These are phyloP conservation scores for Buxus sempervirens DNA, from an alignment of 164 flowering plant genomes.

Conservation along the genomic window DNA sequence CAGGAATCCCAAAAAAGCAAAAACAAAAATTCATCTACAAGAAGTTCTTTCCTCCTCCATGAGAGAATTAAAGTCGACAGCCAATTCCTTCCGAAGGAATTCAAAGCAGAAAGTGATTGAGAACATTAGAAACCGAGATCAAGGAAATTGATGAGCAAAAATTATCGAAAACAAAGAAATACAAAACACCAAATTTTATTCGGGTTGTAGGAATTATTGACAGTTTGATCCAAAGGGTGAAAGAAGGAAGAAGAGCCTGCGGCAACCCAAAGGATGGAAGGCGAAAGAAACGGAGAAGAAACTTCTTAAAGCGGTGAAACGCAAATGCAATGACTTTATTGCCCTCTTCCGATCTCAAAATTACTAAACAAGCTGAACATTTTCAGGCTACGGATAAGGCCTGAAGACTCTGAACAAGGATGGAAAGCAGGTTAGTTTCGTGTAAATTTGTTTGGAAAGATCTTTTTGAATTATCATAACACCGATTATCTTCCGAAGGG, in stretches of 20 bases:
- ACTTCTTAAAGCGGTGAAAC: no score
- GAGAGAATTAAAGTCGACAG: background rate
- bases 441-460: no score
- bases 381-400: background rate
- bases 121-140: background rate
- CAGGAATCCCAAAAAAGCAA: background rate
- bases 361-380: background rate
- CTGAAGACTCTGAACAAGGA: background rate
- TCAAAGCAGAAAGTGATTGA: background rate
- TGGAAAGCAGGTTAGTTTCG: no score
- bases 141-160: background rate
- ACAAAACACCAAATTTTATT: background rate
- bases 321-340: slow-evolving; percentile 2
- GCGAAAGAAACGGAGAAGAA: slow-evolving; percentile 1
- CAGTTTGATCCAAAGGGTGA: slow-evolving; percentile 13
- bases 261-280: slow-evolving; percentile 22
- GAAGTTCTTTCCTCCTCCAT: background rate
- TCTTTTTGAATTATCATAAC: background rate
- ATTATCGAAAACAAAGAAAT: background rate
- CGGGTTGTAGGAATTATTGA: background rate
- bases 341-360: background rate
- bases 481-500: no score
- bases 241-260: slow-evolving; percentile 3
- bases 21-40: background rate
- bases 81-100: no score